These are phyloP conservation scores for Solanum megistacrolobum DNA, from an alignment of 257 asterid genomes.

Conservation along the genomic window DNA sequence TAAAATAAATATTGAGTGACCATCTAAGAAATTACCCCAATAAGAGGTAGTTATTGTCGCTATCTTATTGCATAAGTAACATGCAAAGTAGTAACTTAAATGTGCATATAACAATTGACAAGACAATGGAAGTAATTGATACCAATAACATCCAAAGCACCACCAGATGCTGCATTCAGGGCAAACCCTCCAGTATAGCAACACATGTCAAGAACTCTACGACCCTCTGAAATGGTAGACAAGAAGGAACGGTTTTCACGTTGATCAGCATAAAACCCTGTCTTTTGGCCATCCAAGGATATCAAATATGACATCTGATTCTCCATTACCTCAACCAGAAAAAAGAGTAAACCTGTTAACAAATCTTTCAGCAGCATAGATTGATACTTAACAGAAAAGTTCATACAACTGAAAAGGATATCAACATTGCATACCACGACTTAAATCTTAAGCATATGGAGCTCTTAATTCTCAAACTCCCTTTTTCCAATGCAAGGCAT, in stretches of 20 bases:
- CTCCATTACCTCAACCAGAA: conserved; percentile 61
- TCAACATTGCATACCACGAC: not conserved
- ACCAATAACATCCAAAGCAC: conserved; percentile 81
- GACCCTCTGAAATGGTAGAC: conserved; percentile 70
- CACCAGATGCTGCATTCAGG: conserved; percentile 75
- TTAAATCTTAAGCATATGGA: not conserved
- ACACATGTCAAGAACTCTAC: conserved; percentile 69
- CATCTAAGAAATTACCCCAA: not conserved
- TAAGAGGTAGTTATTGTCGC: not conserved
- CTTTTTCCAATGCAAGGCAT: not conserved
- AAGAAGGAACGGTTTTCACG: conserved; percentile 81
- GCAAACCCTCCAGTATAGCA: conserved; percentile 98
- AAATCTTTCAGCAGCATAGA: not conserved
- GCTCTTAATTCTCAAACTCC: not conserved
- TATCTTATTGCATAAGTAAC: not conserved
- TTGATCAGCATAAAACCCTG: conserved; percentile 97
- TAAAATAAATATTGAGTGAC: not conserved
- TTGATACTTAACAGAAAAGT: not conserved
- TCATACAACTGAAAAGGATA: not conserved
- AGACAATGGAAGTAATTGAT: conserved; percentile 1
- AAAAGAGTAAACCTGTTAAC: not conserved
- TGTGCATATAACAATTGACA: not conserved
- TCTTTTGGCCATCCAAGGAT: conserved; percentile 89
- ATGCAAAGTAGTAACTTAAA: not conserved
- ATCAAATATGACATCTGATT: conserved; percentile 67